Base-by-base conservation (phyloP, 768 basidiomycete species). In the Filobasidium floriforme region DNA sequence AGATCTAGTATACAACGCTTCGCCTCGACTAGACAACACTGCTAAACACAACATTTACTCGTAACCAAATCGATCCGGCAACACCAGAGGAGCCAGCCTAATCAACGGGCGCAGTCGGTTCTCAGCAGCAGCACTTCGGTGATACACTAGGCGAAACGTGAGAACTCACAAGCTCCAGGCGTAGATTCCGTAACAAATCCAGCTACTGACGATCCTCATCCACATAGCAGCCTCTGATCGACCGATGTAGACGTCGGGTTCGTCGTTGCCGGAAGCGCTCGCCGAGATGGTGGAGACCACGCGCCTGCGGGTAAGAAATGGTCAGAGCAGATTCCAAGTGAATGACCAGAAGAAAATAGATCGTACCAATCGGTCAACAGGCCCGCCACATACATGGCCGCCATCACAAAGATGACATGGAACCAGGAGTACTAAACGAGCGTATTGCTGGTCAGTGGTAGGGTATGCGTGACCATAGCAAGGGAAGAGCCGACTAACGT, bases 171-270 rank as follows among this genome's bases (percentile, higher is more conserved):
- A 59, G 57, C 75, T 76, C 77, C 77, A 80, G 19, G 73, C 46
- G 66, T 79, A 80, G 10, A 80, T 73, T 15, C 55, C 75, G 46
- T 78, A 74, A 77, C 91, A 97, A 28, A 94, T 84, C 94, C 94
- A 99, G 69, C 89, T 89, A 37, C 90, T 92, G 55, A 98, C 89
- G 40, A 98, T 85, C 4, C 96, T 83, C 90, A 97, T 97, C 96
- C 96, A 99, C 94, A 99, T 98, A 2, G 96, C 92, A 10, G 89
- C 88, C 76, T 92, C 90, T 5, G 91, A 93, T 43, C 92, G 86
- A 19, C 96, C 96, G 59, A 98, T 98, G 77, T 91, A 90, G 44
- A 97, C 80, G 59, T 80, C 80, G 12, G 74, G 75, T n/a, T 77
- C 79, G 18, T 69, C 73, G 9, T 66, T 60, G 7, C 66, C 67